Percentiles rank a stretch among this genome's conserved stretches.
These are phyloP conservation scores for Aspergillus neoniger DNA, from an alignment of 2,329 filamentous ascomycete genomes.

Conservation along the genomic window DNA sequence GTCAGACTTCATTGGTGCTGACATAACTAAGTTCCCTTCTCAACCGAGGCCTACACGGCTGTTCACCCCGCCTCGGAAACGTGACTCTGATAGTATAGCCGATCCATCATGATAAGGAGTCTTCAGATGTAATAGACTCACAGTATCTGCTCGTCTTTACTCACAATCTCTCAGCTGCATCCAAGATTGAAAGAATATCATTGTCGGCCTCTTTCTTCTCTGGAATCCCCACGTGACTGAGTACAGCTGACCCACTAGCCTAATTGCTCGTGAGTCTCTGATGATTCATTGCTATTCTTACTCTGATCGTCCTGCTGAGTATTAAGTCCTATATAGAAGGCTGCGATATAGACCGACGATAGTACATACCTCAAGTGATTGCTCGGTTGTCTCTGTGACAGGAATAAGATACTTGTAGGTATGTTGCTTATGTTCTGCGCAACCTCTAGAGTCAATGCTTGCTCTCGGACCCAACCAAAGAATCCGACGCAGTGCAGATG, in stretches of 20 bases:
- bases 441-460: background rate
- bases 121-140: background rate
- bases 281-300: background rate
- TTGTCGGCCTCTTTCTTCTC: background rate
- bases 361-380: background rate
- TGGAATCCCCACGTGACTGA: background rate
- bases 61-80: slow-evolving; percentile 8
- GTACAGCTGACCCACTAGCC: background rate
- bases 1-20: background rate
- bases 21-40: slow-evolving; percentile 3
- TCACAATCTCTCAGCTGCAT: too few relatives aligned
- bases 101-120: background rate
- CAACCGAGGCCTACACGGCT: slow-evolving; percentile 1
- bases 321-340: background rate
- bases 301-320: background rate
- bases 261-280: background rate
- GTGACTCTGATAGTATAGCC: background rate
- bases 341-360: background rate
- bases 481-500: background rate
- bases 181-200: background rate
- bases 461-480: background rate
- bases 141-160: background rate
- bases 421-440: background rate
- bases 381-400: background rate
- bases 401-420: background rate